Conservation (phyloP, 1,284 basidiomycete genomes). For the Kwoniella shivajii region DNA sequence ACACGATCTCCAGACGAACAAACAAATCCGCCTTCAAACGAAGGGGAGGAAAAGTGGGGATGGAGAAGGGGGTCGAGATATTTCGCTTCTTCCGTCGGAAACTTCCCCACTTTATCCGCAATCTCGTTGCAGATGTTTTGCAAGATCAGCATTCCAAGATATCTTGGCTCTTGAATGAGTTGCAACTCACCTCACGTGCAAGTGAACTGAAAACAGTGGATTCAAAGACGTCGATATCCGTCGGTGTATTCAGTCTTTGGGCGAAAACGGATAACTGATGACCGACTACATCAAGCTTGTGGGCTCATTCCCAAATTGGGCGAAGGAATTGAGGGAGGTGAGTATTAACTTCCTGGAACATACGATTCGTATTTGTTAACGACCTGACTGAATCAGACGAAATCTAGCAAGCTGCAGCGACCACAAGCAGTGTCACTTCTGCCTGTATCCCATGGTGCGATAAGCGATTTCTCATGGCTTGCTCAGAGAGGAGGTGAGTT, state of each 20-base stretch:
- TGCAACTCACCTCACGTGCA: too few relatives aligned
- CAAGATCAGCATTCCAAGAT: too few relatives aligned
- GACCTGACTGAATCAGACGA: neutral
- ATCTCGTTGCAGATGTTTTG: too few relatives aligned
- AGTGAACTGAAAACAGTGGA: neutral
- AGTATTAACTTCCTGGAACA: neutral
- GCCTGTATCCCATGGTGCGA: slow-evolving; percentile 6
- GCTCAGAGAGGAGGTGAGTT: slow-evolving; percentile 11
- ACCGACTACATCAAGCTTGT: neutral
- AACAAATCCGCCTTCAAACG: too few relatives aligned
- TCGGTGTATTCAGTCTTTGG: too few relatives aligned
- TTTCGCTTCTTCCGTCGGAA: too few relatives aligned
- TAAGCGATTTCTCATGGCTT: slow-evolving; percentile 1
- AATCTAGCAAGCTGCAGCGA: neutral
- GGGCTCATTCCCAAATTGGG: slow-evolving; percentile 4
- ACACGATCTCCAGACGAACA: too few relatives aligned
- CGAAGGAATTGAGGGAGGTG: neutral
- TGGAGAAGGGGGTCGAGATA: too few relatives aligned
- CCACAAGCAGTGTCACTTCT: neutral
- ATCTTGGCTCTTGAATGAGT: too few relatives aligned
- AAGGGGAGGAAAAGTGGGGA: too few relatives aligned
- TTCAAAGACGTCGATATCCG: neutral
- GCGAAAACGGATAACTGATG: neutral
- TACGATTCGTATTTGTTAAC: neutral
- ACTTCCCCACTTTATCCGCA: too few relatives aligned